A percentile compares a stretch with the other conserved stretches of the same genome.
Evolutionary conservation across 495 filamentous ascomycete genomes (phyloP).

Genomic region (Penicillium psychrofluorescens): DNA sequence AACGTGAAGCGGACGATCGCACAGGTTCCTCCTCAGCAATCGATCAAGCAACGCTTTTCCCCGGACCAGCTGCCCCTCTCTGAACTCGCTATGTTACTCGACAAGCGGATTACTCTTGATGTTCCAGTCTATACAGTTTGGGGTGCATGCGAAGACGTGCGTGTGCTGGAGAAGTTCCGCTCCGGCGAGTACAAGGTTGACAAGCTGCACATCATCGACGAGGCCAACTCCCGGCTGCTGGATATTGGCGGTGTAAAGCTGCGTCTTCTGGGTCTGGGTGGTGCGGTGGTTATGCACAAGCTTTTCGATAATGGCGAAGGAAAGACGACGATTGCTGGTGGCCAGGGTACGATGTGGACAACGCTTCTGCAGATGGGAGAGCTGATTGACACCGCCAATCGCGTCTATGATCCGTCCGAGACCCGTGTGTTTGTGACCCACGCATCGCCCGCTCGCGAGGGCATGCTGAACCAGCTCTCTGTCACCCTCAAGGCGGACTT

Average conservation of each 20-base stretch:
- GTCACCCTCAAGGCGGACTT: slow-evolving; percentile 98
- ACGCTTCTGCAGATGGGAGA: slow-evolving; percentile 98
- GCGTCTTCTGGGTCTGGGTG: slow-evolving; percentile 85
- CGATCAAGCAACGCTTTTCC: slow-evolving; percentile 75
- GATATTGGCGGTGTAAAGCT: slow-evolving; percentile 96
- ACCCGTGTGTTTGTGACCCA: slow-evolving; percentile 98
- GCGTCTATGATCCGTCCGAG: slow-evolving; percentile 96
- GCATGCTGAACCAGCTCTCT: slow-evolving; percentile 94
- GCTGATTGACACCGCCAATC: slow-evolving; percentile 93
- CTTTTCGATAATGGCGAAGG: slow-evolving; percentile 99
- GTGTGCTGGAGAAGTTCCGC: slow-evolving; percentile 95
- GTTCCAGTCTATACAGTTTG: slow-evolving; percentile 98
- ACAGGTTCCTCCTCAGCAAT: slow-evolving; percentile 49
- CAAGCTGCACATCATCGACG: slow-evolving; percentile 97
- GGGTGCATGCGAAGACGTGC: slow-evolving; percentile 98
- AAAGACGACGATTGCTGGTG: slow-evolving; percentile 94
- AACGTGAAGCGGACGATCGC: slow-evolving; percentile 80
- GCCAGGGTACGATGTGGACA: slow-evolving; percentile 99
- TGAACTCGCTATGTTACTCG: slow-evolving; percentile 86
- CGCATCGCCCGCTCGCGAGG: slow-evolving; percentile 92
- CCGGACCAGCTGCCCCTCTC: slow-evolving; percentile 85
- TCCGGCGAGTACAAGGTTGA: slow-evolving; percentile 97
- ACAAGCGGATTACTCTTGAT: slow-evolving; percentile 79
- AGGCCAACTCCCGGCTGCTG: slow-evolving; percentile 87
- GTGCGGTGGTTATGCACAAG: slow-evolving; percentile 99